Conservation (phyloP, 1,284 basidiomycete genomes). For the Cronartium quercuum region DNA sequence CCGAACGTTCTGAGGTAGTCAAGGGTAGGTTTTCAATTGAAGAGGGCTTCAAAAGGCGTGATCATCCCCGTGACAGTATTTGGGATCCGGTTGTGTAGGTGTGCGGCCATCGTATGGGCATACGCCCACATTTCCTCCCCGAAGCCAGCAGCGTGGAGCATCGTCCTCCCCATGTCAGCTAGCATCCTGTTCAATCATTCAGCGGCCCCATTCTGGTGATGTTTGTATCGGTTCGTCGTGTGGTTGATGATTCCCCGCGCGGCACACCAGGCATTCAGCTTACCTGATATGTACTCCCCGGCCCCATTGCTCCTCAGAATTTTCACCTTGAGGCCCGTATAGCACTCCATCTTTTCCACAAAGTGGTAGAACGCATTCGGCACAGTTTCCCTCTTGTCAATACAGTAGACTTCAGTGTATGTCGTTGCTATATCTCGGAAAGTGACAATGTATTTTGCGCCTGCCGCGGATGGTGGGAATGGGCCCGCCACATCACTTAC, state of each 20-base stretch:
- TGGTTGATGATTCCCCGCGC: background rate
- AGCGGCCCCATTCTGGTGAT: constrained; percentile 8
- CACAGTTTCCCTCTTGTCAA: background rate
- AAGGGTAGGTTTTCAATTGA: background rate
- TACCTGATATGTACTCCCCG: background rate
- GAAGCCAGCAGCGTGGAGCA: background rate
- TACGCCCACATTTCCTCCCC: background rate
- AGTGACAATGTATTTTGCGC: background rate
- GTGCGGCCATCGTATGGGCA: background rate
- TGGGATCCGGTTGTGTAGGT: background rate
- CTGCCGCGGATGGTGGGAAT: background rate
- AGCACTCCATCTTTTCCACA: background rate
- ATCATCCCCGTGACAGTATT: background rate
- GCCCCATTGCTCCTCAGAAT: background rate
- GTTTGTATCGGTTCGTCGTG: no score
- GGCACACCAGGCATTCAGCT: background rate
- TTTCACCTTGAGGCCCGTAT: background rate
- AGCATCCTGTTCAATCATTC: constrained; percentile 6
- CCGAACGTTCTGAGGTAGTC: background rate
- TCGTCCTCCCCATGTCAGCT: background rate
- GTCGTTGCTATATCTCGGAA: background rate
- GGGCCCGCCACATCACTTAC: background rate
- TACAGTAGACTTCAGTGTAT: background rate
- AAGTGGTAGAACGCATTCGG: background rate
- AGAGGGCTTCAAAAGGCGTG: background rate